These are phyloP conservation scores for Rhododendron mucronatum DNA, from an alignment of 148 eudicot species.

Conservation along the genomic window DNA sequence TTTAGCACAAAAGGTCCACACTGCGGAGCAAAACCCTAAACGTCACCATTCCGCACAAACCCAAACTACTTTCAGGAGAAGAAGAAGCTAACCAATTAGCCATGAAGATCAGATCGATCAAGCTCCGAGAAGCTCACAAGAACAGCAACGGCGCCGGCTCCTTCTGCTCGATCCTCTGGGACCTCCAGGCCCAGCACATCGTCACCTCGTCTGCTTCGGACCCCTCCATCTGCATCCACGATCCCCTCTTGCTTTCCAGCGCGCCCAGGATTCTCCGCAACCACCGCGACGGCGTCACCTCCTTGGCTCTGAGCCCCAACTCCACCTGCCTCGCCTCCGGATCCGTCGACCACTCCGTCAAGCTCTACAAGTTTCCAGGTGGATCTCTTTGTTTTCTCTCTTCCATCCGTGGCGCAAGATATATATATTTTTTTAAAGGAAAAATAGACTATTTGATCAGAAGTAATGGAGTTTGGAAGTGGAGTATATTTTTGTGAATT, in stretches of 20 bases:
- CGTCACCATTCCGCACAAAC: not conserved
- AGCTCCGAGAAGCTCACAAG: slow-evolving; percentile 66
- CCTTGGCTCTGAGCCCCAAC: slow-evolving; percentile 78
- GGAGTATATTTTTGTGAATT: not conserved
- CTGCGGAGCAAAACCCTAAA: slow-evolving; percentile 6
- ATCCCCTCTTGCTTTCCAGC: slow-evolving; percentile 38
- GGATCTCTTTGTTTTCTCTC: not conserved
- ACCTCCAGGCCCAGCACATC: slow-evolving; percentile 52
- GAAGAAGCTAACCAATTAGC: not conserved
- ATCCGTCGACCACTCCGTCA: slow-evolving; percentile 76
- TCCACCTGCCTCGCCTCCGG: slow-evolving; percentile 96
- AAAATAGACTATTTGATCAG: not conserved
- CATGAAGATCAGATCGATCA: slow-evolving; percentile 54
- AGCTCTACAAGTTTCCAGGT: slow-evolving; percentile 93
- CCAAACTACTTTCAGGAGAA: not conserved
- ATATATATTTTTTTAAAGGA: not conserved
- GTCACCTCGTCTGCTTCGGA: slow-evolving; percentile 77
- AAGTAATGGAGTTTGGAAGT: not conserved
- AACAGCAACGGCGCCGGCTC: slow-evolving; percentile 28
- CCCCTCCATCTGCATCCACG: slow-evolving; percentile 57
- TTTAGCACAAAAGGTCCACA: not conserved
- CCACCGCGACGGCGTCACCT: slow-evolving; percentile 82
- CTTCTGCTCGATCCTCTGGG: slow-evolving; percentile 68
- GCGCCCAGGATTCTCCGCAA: slow-evolving; percentile 43
- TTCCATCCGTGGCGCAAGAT: not conserved